Conservation (phyloP, 2,329 filamentous ascomycete genomes). For the Chaetomium sp. region DNA sequence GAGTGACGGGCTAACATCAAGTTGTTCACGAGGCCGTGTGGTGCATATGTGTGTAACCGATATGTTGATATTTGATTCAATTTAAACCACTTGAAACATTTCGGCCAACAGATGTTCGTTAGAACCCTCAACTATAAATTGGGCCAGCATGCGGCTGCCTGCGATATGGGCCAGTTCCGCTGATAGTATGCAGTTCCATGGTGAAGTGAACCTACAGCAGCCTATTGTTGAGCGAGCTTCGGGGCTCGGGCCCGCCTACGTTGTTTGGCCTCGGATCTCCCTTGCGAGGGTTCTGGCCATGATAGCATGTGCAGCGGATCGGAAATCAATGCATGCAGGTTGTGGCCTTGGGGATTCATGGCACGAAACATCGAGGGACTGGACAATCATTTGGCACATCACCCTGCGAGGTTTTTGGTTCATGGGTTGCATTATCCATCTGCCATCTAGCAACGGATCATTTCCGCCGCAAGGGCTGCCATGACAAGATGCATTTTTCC, state of each 20-base stretch:
- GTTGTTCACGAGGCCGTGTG: too few species aligned
- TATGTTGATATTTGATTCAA: too few species aligned
- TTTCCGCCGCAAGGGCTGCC: constrained; percentile 24
- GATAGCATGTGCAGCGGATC: neutral
- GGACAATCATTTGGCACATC: neutral
- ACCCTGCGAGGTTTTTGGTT: constrained; percentile 27
- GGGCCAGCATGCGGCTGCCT: too few species aligned
- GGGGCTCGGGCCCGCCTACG: neutral
- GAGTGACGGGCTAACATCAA: too few species aligned
- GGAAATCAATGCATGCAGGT: neutral
- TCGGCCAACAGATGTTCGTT: too few species aligned
- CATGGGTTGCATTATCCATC: constrained; percentile 35
- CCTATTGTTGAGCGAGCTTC: neutral
- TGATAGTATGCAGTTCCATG: too few species aligned
- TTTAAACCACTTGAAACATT: too few species aligned
- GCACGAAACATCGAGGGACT: neutral
- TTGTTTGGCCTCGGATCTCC: neutral
- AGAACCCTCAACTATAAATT: too few species aligned
- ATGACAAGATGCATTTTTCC: constrained; percentile 34
- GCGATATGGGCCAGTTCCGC: too few species aligned
- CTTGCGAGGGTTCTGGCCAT: too few species aligned
- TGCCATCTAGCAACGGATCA: constrained; percentile 29
- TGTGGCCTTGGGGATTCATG: neutral
- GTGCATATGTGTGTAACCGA: too few species aligned
- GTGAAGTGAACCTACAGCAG: too few species aligned